Conservation (phyloP, 495 filamentous ascomycete genomes). For the Penicillium atrosanguineum region DNA sequence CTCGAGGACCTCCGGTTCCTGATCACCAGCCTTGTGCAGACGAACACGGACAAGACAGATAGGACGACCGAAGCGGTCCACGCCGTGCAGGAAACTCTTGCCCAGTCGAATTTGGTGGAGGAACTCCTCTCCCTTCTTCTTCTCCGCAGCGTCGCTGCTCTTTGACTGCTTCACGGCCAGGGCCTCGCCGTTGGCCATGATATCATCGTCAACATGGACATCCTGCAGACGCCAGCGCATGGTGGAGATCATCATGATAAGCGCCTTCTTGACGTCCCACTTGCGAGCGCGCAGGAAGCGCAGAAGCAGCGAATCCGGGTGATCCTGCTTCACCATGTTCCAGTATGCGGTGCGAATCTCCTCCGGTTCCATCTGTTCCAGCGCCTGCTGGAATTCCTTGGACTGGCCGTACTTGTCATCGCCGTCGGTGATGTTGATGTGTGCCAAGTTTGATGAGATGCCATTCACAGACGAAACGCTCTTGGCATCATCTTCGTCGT, state of each 20-base stretch:
- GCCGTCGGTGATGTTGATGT: constrained; percentile 48
- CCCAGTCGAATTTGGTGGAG: constrained; percentile 80
- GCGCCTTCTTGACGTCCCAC: constrained; percentile 90
- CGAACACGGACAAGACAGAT: constrained; percentile 84
- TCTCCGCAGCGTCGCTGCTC: constrained; percentile 50
- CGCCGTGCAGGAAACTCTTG: constrained; percentile 92
- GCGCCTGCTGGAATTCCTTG: constrained; percentile 78
- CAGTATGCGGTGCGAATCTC: constrained; percentile 81
- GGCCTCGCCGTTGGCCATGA: constrained; percentile 77
- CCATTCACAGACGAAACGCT: constrained; percentile 30
- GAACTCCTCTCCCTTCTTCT: constrained; percentile 77
- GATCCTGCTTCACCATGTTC: constrained; percentile 94
- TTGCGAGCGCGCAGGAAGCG: constrained; percentile 91
- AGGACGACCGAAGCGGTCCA: constrained; percentile 80
- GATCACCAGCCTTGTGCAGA: constrained; percentile 77
- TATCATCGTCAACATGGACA: constrained; percentile 81
- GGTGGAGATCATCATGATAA: constrained; percentile 91
- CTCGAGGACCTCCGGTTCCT: constrained; percentile 76
- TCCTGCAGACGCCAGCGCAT: constrained; percentile 86
- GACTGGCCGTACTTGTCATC: constrained; percentile 93
- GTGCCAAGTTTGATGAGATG: constrained; percentile 27
- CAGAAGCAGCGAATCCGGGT: constrained; percentile 84
- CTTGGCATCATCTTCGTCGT: constrained; percentile 53
- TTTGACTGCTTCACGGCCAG: constrained; percentile 59
- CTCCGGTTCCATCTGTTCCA: constrained; percentile 73